These are phyloP conservation scores for Takashimella koratensis DNA, from an alignment of 1,284 basidiomycete species.

Conservation along the genomic window DNA sequence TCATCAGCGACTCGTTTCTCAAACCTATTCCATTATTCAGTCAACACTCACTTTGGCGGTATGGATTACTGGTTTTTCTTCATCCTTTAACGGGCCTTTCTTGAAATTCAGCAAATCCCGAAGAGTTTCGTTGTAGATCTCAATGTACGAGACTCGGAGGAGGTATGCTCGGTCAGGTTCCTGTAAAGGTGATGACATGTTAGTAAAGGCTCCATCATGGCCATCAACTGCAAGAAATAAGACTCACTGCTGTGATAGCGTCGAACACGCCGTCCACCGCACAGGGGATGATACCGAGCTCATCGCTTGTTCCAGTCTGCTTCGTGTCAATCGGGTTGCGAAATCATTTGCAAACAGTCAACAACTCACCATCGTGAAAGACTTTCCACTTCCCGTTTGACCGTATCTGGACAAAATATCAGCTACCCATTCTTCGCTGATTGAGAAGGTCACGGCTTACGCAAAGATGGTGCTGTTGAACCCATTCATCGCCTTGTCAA, in stretches of 20 bases:
- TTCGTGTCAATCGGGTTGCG: slow-evolving; percentile 3
- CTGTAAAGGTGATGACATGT: slow-evolving; percentile 17
- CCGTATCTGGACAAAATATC: slow-evolving; percentile 36
- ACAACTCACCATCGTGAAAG: slow-evolving; percentile 47
- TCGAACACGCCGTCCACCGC: slow-evolving; percentile 56
- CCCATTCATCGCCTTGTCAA: slow-evolving; percentile 55
- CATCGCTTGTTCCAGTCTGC: slow-evolving; percentile 49
- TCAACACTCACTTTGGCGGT: slow-evolving; percentile 39
- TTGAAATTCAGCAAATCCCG: slow-evolving; percentile 52
- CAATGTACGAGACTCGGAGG: slow-evolving; percentile 57
- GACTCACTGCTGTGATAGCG: slow-evolving; percentile 48
- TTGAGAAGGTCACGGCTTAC: slow-evolving; percentile 11
- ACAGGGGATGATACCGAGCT: slow-evolving; percentile 56
- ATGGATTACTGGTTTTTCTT: slow-evolving; percentile 45
- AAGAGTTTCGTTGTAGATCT: slow-evolving; percentile 59
- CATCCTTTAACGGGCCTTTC: slow-evolving; percentile 34
- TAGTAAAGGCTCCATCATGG: too few relatives aligned
- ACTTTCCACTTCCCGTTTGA: slow-evolving; percentile 53
- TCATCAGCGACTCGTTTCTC: neutral
- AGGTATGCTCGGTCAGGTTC: slow-evolving; percentile 46
- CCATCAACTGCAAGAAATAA: too few relatives aligned
- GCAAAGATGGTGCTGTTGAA: slow-evolving; percentile 57
- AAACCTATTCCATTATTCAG: neutral
- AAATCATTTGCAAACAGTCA: neutral
- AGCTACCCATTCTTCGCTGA: too few relatives aligned